Evolutionary conservation across 768 basidiomycete species (phyloP).

Genomic region (Naganishia kalamii): DNA sequence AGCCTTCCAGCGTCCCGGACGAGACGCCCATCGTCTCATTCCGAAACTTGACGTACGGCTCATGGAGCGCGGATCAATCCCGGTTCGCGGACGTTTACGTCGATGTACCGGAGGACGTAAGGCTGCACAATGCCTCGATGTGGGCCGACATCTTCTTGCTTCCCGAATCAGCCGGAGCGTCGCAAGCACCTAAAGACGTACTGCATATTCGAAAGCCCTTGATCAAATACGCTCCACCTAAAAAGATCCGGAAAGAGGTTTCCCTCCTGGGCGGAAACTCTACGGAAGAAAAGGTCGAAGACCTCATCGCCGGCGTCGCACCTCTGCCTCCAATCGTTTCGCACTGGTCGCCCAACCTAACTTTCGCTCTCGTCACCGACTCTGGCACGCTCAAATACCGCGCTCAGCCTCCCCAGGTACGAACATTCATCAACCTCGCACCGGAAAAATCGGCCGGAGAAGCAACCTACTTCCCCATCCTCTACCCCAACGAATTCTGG

Average conservation of each 20-base stretch:
- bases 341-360: conserved; percentile 84
- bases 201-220: conserved; percentile 48
- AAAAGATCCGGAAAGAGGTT: conserved; percentile 72
- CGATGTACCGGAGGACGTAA: conserved; percentile 38
- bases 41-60: conserved; percentile 42
- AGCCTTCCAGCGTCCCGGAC: background rate
- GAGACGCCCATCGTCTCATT: conserved; percentile 35
- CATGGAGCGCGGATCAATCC: conserved; percentile 35
- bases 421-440: conserved; percentile 61
- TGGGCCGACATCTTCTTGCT: conserved; percentile 41
- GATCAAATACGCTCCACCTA: conserved; percentile 71
- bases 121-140: conserved; percentile 35
- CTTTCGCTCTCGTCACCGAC: conserved; percentile 76
- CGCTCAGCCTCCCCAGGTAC: conserved; percentile 27
- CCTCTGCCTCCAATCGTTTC: conserved; percentile 58
- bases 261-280: conserved; percentile 54
- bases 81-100: conserved; percentile 36
- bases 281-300: conserved; percentile 42
- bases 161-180: background rate
- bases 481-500: conserved; percentile 97
- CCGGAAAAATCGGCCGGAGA: conserved; percentile 41
- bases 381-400: conserved; percentile 41
- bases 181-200: conserved; percentile 9
- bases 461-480: conserved; percentile 63
- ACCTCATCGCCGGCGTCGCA: conserved; percentile 34